Conservation (phyloP, 768 basidiomycete genomes). For the Porphyrellus cyaneotinctus region DNA sequence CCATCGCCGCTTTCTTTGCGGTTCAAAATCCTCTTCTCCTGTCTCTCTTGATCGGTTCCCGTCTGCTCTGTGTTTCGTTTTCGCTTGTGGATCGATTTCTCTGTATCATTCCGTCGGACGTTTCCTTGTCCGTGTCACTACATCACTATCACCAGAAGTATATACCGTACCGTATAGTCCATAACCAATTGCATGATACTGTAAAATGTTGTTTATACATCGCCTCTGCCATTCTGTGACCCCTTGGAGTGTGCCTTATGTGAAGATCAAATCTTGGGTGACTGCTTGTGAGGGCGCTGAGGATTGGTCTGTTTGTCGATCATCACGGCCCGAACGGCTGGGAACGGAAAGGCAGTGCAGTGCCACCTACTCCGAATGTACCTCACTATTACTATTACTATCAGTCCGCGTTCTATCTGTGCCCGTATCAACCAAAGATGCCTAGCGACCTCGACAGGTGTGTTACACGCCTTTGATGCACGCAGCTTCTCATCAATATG, state of each 20-base stretch:
- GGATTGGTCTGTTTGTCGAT: conserved; percentile 15
- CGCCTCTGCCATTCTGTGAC: conserved; percentile 11
- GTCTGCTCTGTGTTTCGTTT: conserved; percentile 9
- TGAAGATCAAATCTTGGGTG: conserved; percentile 14
- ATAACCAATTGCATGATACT: conserved; percentile 29
- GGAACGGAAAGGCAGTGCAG: conserved; percentile 22
- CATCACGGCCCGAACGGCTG: conserved; percentile 14
- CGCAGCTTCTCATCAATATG: conserved; percentile 18
- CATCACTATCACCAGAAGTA: conserved; percentile 28
- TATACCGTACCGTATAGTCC: conserved; percentile 32
- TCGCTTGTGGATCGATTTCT: conserved; percentile 15
- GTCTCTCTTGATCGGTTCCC: background rate
- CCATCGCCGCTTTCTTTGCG: background rate
- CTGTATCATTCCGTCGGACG: conserved; percentile 22
- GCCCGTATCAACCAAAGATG: conserved; percentile 32
- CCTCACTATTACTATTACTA: conserved; percentile 22
- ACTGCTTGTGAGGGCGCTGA: conserved; percentile 3
- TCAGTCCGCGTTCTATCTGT: conserved; percentile 32
- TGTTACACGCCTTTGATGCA: conserved; percentile 34
- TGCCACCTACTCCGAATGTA: conserved; percentile 19
- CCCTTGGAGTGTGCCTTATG: conserved; percentile 22
- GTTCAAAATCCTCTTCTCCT: background rate
- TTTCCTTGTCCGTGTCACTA: conserved; percentile 3
- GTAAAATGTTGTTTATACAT: conserved; percentile 33
- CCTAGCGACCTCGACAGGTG: conserved; percentile 57